These are phyloP conservation scores for Arthrobotrys iridis DNA, from an alignment of 2,329 filamentous ascomycete species.

Conservation along the genomic window DNA sequence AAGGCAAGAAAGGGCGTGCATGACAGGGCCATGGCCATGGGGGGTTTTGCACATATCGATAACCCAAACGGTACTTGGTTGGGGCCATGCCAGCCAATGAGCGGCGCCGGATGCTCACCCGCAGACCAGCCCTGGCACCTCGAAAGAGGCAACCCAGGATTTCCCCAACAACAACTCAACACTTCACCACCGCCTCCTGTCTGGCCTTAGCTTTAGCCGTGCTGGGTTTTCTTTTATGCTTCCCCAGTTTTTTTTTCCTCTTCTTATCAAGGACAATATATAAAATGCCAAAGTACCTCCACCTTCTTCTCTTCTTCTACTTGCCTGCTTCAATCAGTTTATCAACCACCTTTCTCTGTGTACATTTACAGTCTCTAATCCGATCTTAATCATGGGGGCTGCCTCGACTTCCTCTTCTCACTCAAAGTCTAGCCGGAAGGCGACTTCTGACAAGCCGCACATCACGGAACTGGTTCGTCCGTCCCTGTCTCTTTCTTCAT, in stretches of 20 bases:
- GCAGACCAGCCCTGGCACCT: constrained; percentile 27
- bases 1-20: too few species aligned
- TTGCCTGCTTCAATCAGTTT: constrained; percentile 39
- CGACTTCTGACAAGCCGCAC: constrained; percentile 74
- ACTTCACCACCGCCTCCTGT: constrained; percentile 32
- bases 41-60: too few species aligned
- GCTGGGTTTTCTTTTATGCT: constrained; percentile 40
- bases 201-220: constrained; percentile 60
- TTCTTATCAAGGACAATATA: not conserved
- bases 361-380: constrained; percentile 60
- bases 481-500: not conserved
- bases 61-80: too few species aligned
- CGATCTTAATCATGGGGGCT: constrained; percentile 65
- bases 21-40: too few species aligned
- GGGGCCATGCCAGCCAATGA: constrained; percentile 25
- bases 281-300: constrained; percentile 11
- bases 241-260: not conserved
- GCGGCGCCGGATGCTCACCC: not conserved
- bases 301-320: constrained; percentile 36
- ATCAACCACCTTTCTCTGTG: constrained; percentile 1
- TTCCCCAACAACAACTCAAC: constrained; percentile 42
- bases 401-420: constrained; percentile 67
- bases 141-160: not conserved
- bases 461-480: constrained; percentile 71
- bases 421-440: constrained; percentile 65